Conservation (phyloP, 2,329 filamentous ascomycete genomes). For the Plectosphaerella cucumerina region DNA sequence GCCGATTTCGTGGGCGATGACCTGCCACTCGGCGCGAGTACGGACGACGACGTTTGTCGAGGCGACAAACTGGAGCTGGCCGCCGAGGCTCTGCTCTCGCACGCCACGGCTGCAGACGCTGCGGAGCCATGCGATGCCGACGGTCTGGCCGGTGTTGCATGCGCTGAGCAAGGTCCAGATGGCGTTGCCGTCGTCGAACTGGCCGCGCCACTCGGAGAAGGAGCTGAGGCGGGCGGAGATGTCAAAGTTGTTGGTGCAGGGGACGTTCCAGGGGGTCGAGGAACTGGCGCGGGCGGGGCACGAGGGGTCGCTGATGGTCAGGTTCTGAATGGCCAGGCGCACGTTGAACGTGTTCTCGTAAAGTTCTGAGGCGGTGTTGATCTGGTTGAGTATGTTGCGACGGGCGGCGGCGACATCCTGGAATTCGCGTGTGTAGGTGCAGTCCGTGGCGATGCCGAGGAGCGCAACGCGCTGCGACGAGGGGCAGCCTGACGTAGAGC, state of each 20-base stretch:
- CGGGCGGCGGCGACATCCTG: slow-evolving; percentile 55
- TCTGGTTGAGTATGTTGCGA: slow-evolving; percentile 69
- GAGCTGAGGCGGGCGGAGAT: slow-evolving; percentile 72
- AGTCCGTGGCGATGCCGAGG: slow-evolving; percentile 89
- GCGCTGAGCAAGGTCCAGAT: slow-evolving; percentile 81
- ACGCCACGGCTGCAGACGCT: slow-evolving; percentile 57
- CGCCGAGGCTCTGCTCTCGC: slow-evolving; percentile 43
- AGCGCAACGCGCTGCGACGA: slow-evolving; percentile 76
- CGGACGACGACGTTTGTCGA: slow-evolving; percentile 77
- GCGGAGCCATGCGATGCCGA: slow-evolving; percentile 86
- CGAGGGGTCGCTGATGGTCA: slow-evolving; percentile 64
- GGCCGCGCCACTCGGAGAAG: slow-evolving; percentile 78
- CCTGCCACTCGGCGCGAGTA: slow-evolving; percentile 78
- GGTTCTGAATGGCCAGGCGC: slow-evolving; percentile 73
- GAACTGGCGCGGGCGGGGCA: slow-evolving; percentile 64
- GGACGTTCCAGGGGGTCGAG: slow-evolving; percentile 73
- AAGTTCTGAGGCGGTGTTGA: slow-evolving; percentile 78
- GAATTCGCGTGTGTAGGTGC: slow-evolving; percentile 71
- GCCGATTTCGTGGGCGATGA: slow-evolving; percentile 82
- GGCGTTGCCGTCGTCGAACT: slow-evolving; percentile 67
- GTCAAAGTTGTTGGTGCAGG: slow-evolving; percentile 53
- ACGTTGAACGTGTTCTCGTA: slow-evolving; percentile 89
- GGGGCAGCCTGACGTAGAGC: slow-evolving; percentile 72
- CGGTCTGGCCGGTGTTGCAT: slow-evolving; percentile 71
- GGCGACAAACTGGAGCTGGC: slow-evolving; percentile 58